Percentiles rank a stretch among this genome's conserved stretches.
Conservation (phyloP, 495 filamentous ascomycete genomes). For the Letharia lupina region DNA sequence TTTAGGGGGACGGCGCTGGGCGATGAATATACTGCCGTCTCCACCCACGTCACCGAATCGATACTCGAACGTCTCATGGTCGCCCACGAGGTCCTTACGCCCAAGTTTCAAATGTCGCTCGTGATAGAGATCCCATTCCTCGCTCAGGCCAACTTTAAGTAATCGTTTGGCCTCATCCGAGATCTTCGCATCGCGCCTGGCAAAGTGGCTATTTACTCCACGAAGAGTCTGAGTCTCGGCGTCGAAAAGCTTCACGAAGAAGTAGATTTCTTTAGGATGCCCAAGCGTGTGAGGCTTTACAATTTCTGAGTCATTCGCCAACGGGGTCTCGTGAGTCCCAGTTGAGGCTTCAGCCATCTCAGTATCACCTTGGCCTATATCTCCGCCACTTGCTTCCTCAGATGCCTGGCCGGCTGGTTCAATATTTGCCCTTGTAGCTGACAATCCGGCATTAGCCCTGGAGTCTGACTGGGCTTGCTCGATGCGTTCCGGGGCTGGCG, state of each 20-base stretch:
- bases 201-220: conserved; percentile 48
- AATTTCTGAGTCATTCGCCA: background rate
- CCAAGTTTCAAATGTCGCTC: conserved; percentile 15
- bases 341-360: conserved; percentile 22
- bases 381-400: conserved; percentile 8
- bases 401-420: background rate
- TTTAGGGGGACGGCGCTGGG: conserved; percentile 19
- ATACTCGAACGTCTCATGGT: conserved; percentile 17
- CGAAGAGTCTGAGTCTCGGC: conserved; percentile 37
- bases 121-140: conserved; percentile 21
- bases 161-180: conserved; percentile 26
- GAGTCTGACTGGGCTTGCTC: background rate
- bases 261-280: conserved; percentile 38
- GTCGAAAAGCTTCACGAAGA: conserved; percentile 47
- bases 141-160: conserved; percentile 11
- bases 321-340: background rate
- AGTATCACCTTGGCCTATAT: conserved; percentile 14
- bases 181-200: conserved; percentile 38
- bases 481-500: conserved; percentile 1
- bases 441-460: background rate
- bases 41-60: conserved; percentile 4
- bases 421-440: background rate
- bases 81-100: conserved; percentile 14
- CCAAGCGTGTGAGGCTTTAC: conserved; percentile 20
- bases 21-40: conserved; percentile 23